These are phyloP conservation scores for Pestalotiopsis fici DNA, from an alignment of 2,329 filamentous ascomycete genomes.

Conservation along the genomic window DNA sequence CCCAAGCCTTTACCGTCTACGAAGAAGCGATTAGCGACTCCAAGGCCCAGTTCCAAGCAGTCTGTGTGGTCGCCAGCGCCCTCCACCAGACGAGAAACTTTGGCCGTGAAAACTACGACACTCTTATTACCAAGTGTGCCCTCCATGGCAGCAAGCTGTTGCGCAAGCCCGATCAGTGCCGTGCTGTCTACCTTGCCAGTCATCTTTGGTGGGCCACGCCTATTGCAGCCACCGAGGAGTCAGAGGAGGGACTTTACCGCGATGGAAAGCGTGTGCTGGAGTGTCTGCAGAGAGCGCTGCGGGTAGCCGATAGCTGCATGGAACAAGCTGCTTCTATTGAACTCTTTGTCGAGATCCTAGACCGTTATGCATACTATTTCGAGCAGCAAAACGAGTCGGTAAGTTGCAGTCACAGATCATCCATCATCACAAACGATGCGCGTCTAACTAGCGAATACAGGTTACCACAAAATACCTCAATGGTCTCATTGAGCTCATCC, in stretches of 20 bases:
- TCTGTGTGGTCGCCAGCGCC: conserved; percentile 88
- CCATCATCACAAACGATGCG: not conserved
- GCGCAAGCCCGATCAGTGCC: conserved; percentile 97
- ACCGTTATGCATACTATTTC: conserved; percentile 99
- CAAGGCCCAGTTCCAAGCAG: conserved; percentile 95
- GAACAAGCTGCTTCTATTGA: conserved; percentile 96
- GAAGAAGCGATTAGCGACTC: conserved; percentile 96
- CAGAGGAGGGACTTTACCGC: conserved; percentile 81
- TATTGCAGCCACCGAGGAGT: conserved; percentile 73
- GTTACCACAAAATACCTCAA: conserved; percentile 98
- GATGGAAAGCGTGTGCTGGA: conserved; percentile 97
- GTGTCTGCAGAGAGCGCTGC: conserved; percentile 90
- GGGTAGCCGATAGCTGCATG: conserved; percentile 98
- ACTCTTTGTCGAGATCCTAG: conserved; percentile 96
- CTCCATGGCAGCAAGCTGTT: conserved; percentile 95
- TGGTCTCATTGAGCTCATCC: conserved; percentile 95
- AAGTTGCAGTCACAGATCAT: conserved; percentile 24
- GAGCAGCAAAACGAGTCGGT: conserved; percentile 98
- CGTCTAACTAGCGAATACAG: conserved; percentile 29
- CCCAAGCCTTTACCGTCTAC: conserved; percentile 96
- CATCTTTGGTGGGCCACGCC: conserved; percentile 98
- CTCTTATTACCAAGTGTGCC: conserved; percentile 95
- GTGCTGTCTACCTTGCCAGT: conserved; percentile 93
- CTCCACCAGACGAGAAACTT: conserved; percentile 89
- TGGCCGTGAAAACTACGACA: conserved; percentile 97